Base-by-base conservation (phyloP, 495 filamentous ascomycete genomes). In the Rostrohypoxylon terebratum region DNA sequence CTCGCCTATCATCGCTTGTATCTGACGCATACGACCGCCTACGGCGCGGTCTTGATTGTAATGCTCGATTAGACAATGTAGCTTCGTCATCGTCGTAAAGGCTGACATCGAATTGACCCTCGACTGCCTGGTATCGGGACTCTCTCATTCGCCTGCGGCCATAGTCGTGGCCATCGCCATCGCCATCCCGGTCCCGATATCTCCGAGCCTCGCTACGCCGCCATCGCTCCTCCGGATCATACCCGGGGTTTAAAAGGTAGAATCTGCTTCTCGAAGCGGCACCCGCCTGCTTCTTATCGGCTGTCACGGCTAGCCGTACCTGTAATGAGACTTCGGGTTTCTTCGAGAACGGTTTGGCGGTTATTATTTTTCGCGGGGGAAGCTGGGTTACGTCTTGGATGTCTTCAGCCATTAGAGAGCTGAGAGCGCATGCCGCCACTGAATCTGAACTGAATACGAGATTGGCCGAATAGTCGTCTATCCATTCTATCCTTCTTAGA, bases 401-500 rank as follows among this genome's bases (percentile, higher is more conserved):
- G 23, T 79, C 78, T 1, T 83, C 66, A 1, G 76, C 79, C 9
- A 85, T 78, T 51, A 98, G 85, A 4, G 89, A 87, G 45, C 82
- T 75, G n/a, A 99, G 86, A 13, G 94, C 95, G 55, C 88, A 83
- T 1, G 85, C 73, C 0, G 94, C 95, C n/a, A 85, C 76, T 10
- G 63, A 62, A n/a, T 90, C 88, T 18, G 91, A 80, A 23, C 84
- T 87, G 83, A 94, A 99, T 47, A 95, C 76, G 34, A 97, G 78
- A 72, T 97, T 98, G 66, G 93, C 93, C 0, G 94, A 96, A 16
- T 88, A 91, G 77, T 99, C 96, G 74, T 99, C 92, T 68, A 99
- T 94, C 96, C 96, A 99, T 80, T 98, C 93, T 71, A 98, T 82
- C 18, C 87, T 86, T 21, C 82, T 76, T 31, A 91, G 86, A 5